Conservation (phyloP, 352 stramenopile genomes). For the Globisporangium perplexum region DNA sequence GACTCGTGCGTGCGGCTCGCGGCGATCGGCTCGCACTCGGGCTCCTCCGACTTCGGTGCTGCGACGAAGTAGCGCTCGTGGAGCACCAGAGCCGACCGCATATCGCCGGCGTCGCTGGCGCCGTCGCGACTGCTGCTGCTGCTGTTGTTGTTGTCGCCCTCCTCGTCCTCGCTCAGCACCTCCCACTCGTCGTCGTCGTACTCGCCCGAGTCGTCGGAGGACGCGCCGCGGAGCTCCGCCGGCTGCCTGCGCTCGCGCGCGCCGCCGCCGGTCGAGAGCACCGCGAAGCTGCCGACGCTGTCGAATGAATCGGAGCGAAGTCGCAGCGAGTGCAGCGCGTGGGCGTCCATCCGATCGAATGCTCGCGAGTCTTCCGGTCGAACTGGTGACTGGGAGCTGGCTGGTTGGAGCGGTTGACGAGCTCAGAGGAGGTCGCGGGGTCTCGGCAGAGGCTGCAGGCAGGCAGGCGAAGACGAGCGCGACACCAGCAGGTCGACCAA, state of each 20-base stretch:
- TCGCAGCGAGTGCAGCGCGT: conserved; percentile 5
- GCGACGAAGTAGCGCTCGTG: conserved; percentile 4
- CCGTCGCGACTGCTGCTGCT: neutral
- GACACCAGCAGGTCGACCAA: too few species aligned
- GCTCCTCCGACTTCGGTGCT: neutral
- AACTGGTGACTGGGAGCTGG: too few species aligned
- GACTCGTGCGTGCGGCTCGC: too few species aligned
- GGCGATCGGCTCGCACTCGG: neutral
- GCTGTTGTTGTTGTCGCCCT: neutral
- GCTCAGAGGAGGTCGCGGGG: too few species aligned
- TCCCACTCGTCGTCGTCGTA: conserved; percentile 37
- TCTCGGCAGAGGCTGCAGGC: too few species aligned
- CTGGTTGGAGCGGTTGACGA: too few species aligned
- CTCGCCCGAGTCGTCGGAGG: neutral
- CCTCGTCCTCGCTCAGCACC: conserved; percentile 16
- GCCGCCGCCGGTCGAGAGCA: conserved; percentile 23
- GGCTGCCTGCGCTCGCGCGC: conserved; percentile 8
- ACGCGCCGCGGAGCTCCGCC: neutral
- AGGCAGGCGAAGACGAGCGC: too few species aligned
- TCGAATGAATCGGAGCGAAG: conserved; percentile 22
- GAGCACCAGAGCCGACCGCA: conserved; percentile 8
- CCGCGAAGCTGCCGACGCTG: conserved; percentile 27
- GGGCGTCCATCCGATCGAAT: conserved; percentile 4
- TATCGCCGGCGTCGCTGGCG: conserved; percentile 2
- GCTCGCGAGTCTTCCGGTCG: too few species aligned